A percentile compares a stretch with the other conserved stretches of the same genome.
These are phyloP conservation scores for Coniella lustricola DNA, from an alignment of 2,329 filamentous ascomycete species.

Conservation along the genomic window DNA sequence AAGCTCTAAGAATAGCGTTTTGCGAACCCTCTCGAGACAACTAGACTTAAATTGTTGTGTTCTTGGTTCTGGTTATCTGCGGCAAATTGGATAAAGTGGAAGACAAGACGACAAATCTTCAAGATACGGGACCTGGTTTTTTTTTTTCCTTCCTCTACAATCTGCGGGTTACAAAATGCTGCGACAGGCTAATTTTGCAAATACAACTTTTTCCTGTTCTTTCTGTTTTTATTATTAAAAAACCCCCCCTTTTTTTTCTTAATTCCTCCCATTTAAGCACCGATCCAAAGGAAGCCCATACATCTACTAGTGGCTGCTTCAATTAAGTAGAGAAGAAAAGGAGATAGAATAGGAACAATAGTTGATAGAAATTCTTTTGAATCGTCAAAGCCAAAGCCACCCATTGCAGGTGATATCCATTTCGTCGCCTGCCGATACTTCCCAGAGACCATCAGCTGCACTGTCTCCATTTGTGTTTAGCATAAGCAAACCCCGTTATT, in stretches of 20 bases:
- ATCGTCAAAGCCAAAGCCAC: conserved; percentile 12
- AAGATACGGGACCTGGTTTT: too few relatives aligned
- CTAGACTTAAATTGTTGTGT: too few relatives aligned
- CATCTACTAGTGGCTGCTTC: conserved; percentile 5
- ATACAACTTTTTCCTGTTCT: too few relatives aligned
- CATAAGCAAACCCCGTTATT: conserved; percentile 10
- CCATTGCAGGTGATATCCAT: conserved; percentile 2
- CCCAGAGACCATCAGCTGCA: not conserved
- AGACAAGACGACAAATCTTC: too few relatives aligned
- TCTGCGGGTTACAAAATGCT: too few relatives aligned
- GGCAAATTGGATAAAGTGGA: too few relatives aligned
- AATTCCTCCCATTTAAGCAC: conserved; percentile 7
- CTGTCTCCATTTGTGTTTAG: conserved; percentile 7
- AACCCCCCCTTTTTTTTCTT: conserved; percentile 4
- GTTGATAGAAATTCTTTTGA: conserved; percentile 17
- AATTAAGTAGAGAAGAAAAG: too few relatives aligned
- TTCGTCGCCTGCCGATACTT: not conserved
- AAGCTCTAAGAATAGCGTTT: too few relatives aligned
- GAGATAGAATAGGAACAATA: conserved; percentile 16
- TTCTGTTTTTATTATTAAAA: conserved; percentile 8
- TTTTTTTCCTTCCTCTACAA: too few relatives aligned
- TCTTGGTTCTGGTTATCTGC: too few relatives aligned
- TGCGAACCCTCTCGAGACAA: too few relatives aligned
- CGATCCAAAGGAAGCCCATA: conserved; percentile 8
- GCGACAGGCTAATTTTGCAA: too few relatives aligned